Evolutionary conservation across 2,329 filamentous ascomycete species (phyloP), one percentile per base, ranked within the genome.

Genomic region (Penicillium sp.): DNA sequence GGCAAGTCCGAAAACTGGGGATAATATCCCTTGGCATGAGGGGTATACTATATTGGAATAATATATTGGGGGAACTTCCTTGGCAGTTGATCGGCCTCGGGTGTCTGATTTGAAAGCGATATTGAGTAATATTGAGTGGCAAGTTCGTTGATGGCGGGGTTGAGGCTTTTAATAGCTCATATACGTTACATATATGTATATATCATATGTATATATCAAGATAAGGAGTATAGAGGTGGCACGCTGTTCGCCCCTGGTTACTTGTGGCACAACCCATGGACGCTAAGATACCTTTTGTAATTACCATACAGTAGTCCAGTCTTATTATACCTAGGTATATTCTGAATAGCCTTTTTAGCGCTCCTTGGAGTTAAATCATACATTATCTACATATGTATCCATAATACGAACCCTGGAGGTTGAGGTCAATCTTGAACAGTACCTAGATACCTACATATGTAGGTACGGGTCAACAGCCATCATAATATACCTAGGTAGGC

Each of bases 1-100:
- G 26, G 51, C 26, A 49, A 48, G 35, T 53, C 51, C 51, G 43
- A 48, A 49, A 26, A 35, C 43, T 31, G 35, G 42, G 50, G 50
- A 26, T 29, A 42, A 29, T 22, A 29, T 39, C 51, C 38, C 37
- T 40, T 54, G 51, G 42, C 44, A 49, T 42, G 51, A 48, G 51
- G 51, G 51, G 51, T 54, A 53, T 35, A 20, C 26, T 16, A 18
- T 5, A 20, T 45, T 31, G n/a, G 26, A 20, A 2, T 7, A 11
- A 18, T 8, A 26, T 5, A 42, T 16, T 16, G 8, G 20, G 13
- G 38, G 2, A 9, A 35, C 16, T n/a, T 35, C 14, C 38, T 39
- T 40, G 13, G 20, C 13, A 9, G 20, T 22, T 42, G 39, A 16
- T n/a, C 16, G 4, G 14, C 42, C 11, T 45, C n/a, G 42, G 10